These are phyloP conservation scores for Candida pseudofarinosa DNA, from an alignment of 805 yeast genomes.

Conservation along the genomic window DNA sequence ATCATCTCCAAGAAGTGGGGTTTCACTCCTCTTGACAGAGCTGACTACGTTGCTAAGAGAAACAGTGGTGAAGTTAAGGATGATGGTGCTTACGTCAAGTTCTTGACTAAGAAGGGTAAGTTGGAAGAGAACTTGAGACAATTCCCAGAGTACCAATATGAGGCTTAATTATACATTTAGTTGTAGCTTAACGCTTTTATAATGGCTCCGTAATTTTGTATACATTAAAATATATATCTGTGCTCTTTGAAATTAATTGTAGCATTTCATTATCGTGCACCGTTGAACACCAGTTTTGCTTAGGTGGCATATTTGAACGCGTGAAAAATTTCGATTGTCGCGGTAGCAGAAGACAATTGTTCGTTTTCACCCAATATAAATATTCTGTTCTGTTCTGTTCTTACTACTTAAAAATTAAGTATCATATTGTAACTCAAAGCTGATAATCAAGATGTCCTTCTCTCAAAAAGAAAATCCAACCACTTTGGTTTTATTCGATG, in stretches of 20 bases:
- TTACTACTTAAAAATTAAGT: constrained; percentile 2
- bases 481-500: constrained; percentile 90
- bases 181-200: constrained; percentile 1
- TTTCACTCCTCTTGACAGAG: constrained; percentile 99
- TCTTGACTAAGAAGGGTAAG: constrained; percentile 95
- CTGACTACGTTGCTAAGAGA: constrained; percentile 89
- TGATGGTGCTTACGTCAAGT: constrained; percentile 99
- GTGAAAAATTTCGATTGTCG: constrained; percentile 1
- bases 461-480: constrained; percentile 77
- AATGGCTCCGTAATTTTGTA: background rate
- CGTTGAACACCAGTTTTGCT: too few relatives aligned
- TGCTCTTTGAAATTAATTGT: too few relatives aligned
- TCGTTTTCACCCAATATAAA: background rate
- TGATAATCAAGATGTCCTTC: constrained; percentile 45
- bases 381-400: constrained; percentile 1
- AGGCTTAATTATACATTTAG: constrained; percentile 32
- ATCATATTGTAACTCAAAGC: background rate
- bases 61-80: constrained; percentile 98
- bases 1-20: constrained; percentile 99
- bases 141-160: constrained; percentile 84
- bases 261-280: too few relatives aligned
- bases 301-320: too few relatives aligned
- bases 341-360: background rate
- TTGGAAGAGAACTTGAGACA: constrained; percentile 85
- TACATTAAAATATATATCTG: background rate